phyloP scores from a whole-genome alignment of 441 rosid species.

The California macrophylla region DNA sequence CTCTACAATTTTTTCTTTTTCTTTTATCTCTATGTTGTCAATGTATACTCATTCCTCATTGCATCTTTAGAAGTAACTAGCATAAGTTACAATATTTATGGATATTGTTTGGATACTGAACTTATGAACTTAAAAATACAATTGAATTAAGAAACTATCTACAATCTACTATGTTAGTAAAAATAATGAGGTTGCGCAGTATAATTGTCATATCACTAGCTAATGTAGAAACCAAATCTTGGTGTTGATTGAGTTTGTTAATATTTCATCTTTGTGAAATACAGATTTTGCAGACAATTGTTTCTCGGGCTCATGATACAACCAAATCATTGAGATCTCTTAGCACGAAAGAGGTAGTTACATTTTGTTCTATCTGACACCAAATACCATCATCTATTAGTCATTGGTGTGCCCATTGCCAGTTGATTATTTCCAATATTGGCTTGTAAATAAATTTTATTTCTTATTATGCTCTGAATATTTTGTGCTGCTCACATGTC shows the following conservation, averaged over 20 bases:
- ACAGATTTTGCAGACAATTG: conserved; percentile 87
- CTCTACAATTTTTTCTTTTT: neutral
- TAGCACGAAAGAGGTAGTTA: conserved; percentile 86
- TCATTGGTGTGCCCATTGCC: neutral
- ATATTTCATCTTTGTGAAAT: conserved; percentile 2
- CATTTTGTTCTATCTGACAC: neutral
- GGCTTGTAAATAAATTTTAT: neutral
- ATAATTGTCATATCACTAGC: neutral
- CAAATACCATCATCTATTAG: neutral
- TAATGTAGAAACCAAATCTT: neutral
- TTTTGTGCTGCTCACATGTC: neutral
- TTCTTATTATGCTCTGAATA: neutral
- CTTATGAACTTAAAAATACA: neutral
- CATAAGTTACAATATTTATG: neutral
- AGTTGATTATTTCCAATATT: neutral
- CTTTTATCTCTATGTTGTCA: neutral
- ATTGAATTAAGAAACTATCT: neutral
- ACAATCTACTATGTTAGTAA: neutral
- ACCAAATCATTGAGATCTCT: conserved; percentile 58
- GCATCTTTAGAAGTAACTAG: neutral
- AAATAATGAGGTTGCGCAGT: neutral
- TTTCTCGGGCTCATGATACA: conserved; percentile 63
- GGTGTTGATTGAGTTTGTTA: neutral
- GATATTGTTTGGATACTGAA: neutral
- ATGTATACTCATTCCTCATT: neutral